phyloP scores from a whole-genome alignment of 495 filamentous ascomycete genomes.

The Trichoderma virens region DNA sequence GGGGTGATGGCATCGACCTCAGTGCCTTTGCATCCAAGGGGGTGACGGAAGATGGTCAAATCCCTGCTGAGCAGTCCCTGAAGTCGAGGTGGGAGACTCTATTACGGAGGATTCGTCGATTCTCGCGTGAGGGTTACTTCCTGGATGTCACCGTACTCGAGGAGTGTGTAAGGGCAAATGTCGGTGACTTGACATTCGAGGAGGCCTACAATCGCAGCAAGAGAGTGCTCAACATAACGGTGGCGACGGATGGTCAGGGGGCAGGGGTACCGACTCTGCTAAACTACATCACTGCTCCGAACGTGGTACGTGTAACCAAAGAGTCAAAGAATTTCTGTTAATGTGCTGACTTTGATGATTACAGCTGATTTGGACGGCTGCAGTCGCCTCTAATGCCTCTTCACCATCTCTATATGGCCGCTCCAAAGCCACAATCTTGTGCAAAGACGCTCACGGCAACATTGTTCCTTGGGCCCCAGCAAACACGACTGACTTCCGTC shows the following conservation, averaged over 20 bases:
- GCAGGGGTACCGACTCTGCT: slow-evolving; percentile 70
- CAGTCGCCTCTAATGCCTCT: slow-evolving; percentile 83
- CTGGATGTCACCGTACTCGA: slow-evolving; percentile 76
- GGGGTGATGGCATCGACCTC: slow-evolving; percentile 73
- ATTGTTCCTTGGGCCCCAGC: slow-evolving; percentile 74
- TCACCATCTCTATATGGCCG: slow-evolving; percentile 54
- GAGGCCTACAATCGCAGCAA: slow-evolving; percentile 85
- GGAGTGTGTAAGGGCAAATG: slow-evolving; percentile 75
- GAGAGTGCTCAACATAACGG: slow-evolving; percentile 85
- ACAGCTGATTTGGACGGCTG: slow-evolving; percentile 86
- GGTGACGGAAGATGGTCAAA: slow-evolving; percentile 13
- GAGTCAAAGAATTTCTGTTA: background rate
- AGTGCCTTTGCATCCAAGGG: slow-evolving; percentile 58
- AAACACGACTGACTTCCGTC: slow-evolving; percentile 57
- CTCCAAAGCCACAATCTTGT: slow-evolving; percentile 60
- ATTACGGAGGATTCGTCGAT: slow-evolving; percentile 53
- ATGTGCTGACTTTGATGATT: background rate
- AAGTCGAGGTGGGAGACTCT: slow-evolving; percentile 49
- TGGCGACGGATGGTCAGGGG: slow-evolving; percentile 63
- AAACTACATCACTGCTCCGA: slow-evolving; percentile 90
- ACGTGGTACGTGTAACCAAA: slow-evolving; percentile 58
- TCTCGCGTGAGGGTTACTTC: slow-evolving; percentile 69
- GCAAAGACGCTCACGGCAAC: slow-evolving; percentile 71
- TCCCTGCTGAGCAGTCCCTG: slow-evolving; percentile 17
- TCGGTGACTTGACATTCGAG: slow-evolving; percentile 88